phyloP scores from a whole-genome alignment of 495 filamentous ascomycete species.

The Immersiella caudata region DNA sequence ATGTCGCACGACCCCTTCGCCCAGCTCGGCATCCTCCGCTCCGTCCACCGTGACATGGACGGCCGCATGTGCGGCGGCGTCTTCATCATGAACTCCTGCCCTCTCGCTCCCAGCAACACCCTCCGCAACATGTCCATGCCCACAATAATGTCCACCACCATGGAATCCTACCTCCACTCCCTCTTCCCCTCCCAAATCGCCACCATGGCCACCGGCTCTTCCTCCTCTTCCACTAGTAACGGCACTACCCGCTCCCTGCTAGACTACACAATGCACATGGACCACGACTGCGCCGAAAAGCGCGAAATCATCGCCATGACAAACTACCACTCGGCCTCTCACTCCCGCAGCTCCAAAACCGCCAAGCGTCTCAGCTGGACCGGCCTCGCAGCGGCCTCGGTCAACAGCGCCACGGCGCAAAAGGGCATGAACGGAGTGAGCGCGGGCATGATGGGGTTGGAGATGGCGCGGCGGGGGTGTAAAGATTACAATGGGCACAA shows the following conservation, averaged over 20 bases:
- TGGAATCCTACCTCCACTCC: conserved; percentile 34
- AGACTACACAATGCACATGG: conserved; percentile 35
- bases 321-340: conserved; percentile 23
- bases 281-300: conserved; percentile 44
- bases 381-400: conserved; percentile 28
- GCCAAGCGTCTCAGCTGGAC: conserved; percentile 44
- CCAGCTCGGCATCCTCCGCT: conserved; percentile 38
- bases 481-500: conserved; percentile 30
- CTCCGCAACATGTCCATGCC: background rate
- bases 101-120: background rate
- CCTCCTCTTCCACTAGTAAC: conserved; percentile 3
- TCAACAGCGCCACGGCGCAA: conserved; percentile 18
- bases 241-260: conserved; percentile 14
- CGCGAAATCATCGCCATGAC: conserved; percentile 43
- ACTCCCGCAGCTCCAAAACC: conserved; percentile 13
- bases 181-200: conserved; percentile 34
- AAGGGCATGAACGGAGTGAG: conserved; percentile 29
- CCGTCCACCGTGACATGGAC: conserved; percentile 39
- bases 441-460: conserved; percentile 33
- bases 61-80: conserved; percentile 41
- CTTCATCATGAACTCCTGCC: conserved; percentile 35
- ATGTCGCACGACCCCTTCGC: conserved; percentile 42
- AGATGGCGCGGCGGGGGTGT: conserved; percentile 37
- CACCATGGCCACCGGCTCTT: conserved; percentile 3
- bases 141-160: conserved; percentile 23